A percentile compares a stretch with the other conserved stretches of the same genome.
phyloP scores from a whole-genome alignment of 225 moss, liverwort and hornwort species.

The Pseudisothecium myosuroides region DNA sequence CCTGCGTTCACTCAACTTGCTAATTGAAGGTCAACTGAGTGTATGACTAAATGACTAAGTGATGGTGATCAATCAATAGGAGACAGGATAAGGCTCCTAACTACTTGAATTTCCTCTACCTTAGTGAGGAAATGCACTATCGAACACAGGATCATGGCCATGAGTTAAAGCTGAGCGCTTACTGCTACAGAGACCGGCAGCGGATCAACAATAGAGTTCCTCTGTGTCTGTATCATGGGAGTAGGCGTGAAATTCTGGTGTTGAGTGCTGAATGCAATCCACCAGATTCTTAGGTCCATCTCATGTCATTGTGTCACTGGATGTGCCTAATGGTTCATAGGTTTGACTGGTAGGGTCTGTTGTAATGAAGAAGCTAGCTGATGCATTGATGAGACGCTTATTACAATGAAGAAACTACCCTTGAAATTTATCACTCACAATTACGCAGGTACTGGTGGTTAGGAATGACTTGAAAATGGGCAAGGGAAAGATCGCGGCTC shows the following conservation, averaged over 20 bases:
- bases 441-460: slow-evolving; percentile 46
- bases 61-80: neutral
- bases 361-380: neutral
- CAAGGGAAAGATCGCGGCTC: slow-evolving; percentile 62
- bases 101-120: neutral
- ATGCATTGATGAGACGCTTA: neutral
- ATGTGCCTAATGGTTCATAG: neutral
- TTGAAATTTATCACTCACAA: slow-evolving; percentile 18
- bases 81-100: neutral
- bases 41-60: neutral
- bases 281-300: neutral
- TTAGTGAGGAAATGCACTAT: neutral
- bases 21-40: neutral
- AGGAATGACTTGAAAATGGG: slow-evolving; percentile 71
- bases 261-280: neutral
- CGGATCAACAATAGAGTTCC: neutral
- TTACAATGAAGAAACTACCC: neutral
- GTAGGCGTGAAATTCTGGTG: neutral
- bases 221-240: neutral
- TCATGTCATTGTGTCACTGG: neutral
- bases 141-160: neutral
- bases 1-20: neutral
- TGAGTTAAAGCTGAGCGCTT: neutral
- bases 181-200: neutral
- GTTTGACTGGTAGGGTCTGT: neutral